phyloP scores from a whole-genome alignment of 495 filamentous ascomycete species.

The Talaromyces ruber region DNA sequence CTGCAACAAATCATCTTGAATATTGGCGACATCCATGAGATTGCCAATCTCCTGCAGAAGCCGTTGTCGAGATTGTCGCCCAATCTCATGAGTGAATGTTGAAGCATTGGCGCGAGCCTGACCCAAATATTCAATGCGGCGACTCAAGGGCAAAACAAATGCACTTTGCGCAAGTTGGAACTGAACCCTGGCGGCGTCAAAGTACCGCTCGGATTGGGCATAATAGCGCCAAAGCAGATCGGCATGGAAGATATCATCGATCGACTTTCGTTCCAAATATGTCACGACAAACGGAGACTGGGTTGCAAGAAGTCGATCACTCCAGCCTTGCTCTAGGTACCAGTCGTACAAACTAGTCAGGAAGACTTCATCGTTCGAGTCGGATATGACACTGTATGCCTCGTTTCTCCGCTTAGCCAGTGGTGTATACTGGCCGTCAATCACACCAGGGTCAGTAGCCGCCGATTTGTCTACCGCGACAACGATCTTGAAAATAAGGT shows the following conservation, averaged over 20 bases:
- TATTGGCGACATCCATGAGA: conserved; percentile 84
- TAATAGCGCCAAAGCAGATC: conserved; percentile 93
- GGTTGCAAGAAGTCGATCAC: conserved; percentile 73
- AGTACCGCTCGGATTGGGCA: conserved; percentile 66
- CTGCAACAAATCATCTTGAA: conserved; percentile 88
- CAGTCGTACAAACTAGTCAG: conserved; percentile 93
- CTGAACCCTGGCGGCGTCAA: conserved; percentile 80
- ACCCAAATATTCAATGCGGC: conserved; percentile 81
- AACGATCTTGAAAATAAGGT: conserved; percentile 70
- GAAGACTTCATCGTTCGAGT: conserved; percentile 83
- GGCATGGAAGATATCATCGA: conserved; percentile 60
- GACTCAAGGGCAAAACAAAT: conserved; percentile 64
- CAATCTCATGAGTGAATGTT: conserved; percentile 60
- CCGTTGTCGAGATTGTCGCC: conserved; percentile 65
- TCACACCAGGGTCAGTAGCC: conserved; percentile 52
- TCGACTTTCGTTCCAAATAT: conserved; percentile 71
- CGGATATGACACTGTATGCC: conserved; percentile 78
- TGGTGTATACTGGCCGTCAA: conserved; percentile 70
- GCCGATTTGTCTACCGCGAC: conserved; percentile 63
- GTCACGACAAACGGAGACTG: conserved; percentile 74
- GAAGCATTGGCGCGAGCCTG: conserved; percentile 81
- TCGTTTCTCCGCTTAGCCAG: conserved; percentile 72
- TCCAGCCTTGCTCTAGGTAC: conserved; percentile 79
- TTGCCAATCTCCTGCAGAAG: conserved; percentile 76
- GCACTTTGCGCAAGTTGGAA: conserved; percentile 71